These are phyloP conservation scores for Neurospora sp. DNA, from an alignment of 495 filamentous ascomycete species.

Conservation along the genomic window DNA sequence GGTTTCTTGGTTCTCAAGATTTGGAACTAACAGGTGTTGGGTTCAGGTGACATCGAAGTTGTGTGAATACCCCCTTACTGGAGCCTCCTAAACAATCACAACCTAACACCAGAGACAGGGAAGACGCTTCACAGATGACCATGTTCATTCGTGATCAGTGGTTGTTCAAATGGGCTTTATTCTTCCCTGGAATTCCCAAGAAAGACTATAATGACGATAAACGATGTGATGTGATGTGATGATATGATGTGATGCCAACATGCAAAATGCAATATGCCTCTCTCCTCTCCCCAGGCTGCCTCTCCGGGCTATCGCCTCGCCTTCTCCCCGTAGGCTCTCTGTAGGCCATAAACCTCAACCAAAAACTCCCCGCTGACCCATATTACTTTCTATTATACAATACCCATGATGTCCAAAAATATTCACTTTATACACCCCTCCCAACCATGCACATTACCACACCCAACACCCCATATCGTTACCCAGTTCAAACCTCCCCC, in stretches of 20 bases:
- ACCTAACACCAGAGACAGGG: too few relatives aligned
- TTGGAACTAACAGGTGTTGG: too few relatives aligned
- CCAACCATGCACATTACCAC: neutral
- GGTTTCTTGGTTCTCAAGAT: too few relatives aligned
- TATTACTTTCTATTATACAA: neutral
- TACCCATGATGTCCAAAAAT: neutral
- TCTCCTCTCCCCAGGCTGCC: neutral
- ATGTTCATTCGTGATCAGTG: too few relatives aligned
- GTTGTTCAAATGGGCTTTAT: neutral
- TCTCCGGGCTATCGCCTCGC: neutral
- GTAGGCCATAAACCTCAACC: neutral
- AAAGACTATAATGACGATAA: neutral
- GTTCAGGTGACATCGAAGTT: too few relatives aligned
- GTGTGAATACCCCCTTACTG: too few relatives aligned
- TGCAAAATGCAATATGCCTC: neutral
- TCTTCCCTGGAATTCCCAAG: neutral
- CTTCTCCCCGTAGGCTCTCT: neutral
- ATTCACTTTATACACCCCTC: neutral
- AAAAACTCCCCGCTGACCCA: neutral
- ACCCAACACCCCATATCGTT: neutral
- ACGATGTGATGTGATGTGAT: neutral
- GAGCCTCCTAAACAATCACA: too few relatives aligned
- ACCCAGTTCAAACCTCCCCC: slow-evolving; percentile 50
- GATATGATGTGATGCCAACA: neutral
- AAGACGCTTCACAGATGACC: too few relatives aligned